These are phyloP conservation scores for Populus simonii DNA, from an alignment of 345 rosid genomes.

Conservation along the genomic window DNA sequence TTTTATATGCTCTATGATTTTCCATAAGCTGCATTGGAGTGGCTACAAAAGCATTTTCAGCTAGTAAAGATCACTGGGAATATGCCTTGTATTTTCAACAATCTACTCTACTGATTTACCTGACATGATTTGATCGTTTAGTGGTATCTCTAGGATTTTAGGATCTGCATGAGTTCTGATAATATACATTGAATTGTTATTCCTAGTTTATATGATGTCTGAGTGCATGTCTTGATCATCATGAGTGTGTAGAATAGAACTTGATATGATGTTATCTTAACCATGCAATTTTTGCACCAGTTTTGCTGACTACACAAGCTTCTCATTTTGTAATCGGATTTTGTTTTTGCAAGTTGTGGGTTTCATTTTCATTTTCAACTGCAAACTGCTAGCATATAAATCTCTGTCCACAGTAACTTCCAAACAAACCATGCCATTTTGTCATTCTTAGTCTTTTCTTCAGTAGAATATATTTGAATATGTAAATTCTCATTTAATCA, in stretches of 20 bases:
- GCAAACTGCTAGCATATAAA: neutral
- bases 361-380: neutral
- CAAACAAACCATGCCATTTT: neutral
- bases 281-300: neutral
- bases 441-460: neutral
- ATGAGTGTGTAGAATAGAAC: neutral
- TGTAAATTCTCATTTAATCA: neutral
- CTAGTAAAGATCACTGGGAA: neutral
- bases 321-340: neutral
- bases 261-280: neutral
- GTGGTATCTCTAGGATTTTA: neutral
- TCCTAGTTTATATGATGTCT: neutral
- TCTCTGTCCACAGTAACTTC: neutral
- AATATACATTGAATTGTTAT: neutral
- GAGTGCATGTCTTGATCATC: neutral
- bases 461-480: neutral
- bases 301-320: neutral
- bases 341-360: conserved; percentile 9
- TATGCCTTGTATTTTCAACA: neutral
- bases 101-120: neutral
- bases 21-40: conserved; percentile 5
- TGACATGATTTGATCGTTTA: neutral
- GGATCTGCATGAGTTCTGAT: neutral
- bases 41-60: neutral
- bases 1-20: conserved; percentile 15